These are phyloP conservation scores for Penicillium paradoxum DNA, from an alignment of 495 filamentous ascomycete species.

Conservation along the genomic window DNA sequence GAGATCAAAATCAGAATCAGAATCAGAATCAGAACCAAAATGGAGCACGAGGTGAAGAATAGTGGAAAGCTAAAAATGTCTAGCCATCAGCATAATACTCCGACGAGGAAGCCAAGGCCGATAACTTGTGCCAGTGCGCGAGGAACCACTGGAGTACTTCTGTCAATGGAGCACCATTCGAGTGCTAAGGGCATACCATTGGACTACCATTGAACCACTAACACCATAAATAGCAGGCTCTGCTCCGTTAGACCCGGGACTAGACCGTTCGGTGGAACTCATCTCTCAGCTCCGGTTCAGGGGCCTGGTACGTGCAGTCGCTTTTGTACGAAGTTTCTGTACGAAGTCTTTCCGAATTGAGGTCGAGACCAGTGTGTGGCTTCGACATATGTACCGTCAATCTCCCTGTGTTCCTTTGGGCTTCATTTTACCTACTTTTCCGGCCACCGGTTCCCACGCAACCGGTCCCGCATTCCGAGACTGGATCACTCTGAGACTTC, in stretches of 20 bases:
- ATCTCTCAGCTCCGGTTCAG: neutral
- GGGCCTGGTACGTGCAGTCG: neutral
- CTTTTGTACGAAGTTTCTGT: no score
- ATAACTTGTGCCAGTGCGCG: constrained; percentile 6
- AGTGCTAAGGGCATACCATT: neutral
- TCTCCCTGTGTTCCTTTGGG: no score
- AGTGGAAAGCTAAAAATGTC: neutral
- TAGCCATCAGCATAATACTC: no score
- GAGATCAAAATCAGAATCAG: neutral
- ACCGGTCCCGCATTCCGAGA: no score
- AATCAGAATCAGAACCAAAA: no score
- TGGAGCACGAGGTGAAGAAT: neutral
- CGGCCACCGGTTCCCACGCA: no score
- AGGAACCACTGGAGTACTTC: neutral
- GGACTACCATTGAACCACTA: neutral
- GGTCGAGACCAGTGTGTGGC: neutral
- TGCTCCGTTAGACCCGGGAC: constrained; percentile 9
- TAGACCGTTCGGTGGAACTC: constrained; percentile 28
- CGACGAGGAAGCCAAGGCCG: constrained; percentile 11
- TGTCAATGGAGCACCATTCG: neutral
- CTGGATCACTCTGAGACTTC: no score
- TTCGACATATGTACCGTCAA: neutral
- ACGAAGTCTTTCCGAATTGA: no score
- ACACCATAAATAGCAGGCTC: constrained; percentile 10
- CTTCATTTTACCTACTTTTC: no score